Evolutionary conservation across 768 basidiomycete genomes (phyloP).

Genomic region (Bullera alba): DNA sequence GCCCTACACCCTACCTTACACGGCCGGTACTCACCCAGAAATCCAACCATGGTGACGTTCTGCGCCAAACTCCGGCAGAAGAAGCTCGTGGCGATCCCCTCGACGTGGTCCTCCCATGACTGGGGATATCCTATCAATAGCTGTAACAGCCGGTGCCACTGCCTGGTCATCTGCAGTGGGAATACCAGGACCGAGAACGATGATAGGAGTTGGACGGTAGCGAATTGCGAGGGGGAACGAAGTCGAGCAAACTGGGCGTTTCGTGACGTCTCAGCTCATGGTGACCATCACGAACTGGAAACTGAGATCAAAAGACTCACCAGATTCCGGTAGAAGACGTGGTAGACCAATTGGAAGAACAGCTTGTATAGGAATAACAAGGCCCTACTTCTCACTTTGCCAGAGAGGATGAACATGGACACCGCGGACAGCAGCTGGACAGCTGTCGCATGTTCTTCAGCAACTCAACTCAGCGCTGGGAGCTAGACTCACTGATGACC

Average conservation of each 20-base stretch:
- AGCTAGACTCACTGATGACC: constrained; percentile 39
- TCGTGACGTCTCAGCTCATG: neutral
- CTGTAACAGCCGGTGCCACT: constrained; percentile 43
- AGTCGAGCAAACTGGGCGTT: constrained; percentile 46
- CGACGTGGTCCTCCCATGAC: constrained; percentile 46
- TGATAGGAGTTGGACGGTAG: constrained; percentile 47
- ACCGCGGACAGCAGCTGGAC: constrained; percentile 41
- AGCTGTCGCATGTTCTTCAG: constrained; percentile 12
- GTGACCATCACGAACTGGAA: neutral
- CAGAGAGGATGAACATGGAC: constrained; percentile 46
- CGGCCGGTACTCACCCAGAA: constrained; percentile 12
- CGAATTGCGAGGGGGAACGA: constrained; percentile 46
- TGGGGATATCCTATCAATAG: constrained; percentile 43
- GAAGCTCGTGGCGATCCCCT: constrained; percentile 44
- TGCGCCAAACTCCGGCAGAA: constrained; percentile 49
- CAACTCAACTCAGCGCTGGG: neutral
- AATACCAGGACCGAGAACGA: constrained; percentile 46
- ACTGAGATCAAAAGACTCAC: constrained; percentile 21
- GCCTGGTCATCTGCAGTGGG: constrained; percentile 47
- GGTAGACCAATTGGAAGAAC: constrained; percentile 43
- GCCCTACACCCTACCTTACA: neutral
- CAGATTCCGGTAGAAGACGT: constrained; percentile 42
- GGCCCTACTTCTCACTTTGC: constrained; percentile 47
- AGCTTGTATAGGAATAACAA: constrained; percentile 48
- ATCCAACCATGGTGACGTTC: constrained; percentile 47